Conservation (phyloP, 2,329 filamentous ascomycete genomes). For the Ophiostoma ips region DNA sequence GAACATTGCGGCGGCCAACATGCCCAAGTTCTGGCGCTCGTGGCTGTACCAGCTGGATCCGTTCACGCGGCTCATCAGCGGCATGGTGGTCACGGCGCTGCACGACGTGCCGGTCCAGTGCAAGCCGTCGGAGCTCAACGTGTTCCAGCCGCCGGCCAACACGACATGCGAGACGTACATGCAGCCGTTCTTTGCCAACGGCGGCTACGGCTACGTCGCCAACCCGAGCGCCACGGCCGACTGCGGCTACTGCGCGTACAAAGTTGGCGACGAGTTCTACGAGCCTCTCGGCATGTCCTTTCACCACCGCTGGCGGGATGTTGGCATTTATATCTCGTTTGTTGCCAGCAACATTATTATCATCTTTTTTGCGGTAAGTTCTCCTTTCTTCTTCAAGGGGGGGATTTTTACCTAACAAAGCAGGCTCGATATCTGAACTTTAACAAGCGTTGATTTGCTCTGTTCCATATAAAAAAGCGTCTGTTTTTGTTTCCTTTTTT, state of each 20-base stretch:
- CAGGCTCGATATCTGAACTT: slow-evolving; percentile 40
- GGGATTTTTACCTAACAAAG: background rate
- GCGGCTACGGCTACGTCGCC: slow-evolving; percentile 59
- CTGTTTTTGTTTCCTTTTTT: background rate
- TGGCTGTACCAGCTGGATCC: slow-evolving; percentile 78
- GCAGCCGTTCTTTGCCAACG: slow-evolving; percentile 49
- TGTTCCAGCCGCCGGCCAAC: slow-evolving; percentile 51
- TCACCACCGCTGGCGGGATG: slow-evolving; percentile 59
- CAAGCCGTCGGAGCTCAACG: slow-evolving; percentile 45
- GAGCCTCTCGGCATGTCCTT: slow-evolving; percentile 51
- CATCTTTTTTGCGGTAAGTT: slow-evolving; percentile 37
- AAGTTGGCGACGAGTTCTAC: slow-evolving; percentile 70
- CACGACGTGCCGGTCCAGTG: slow-evolving; percentile 53
- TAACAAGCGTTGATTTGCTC: slow-evolving; percentile 26
- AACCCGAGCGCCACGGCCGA: slow-evolving; percentile 45
- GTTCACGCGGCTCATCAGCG: slow-evolving; percentile 68
- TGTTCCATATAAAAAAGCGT: background rate
- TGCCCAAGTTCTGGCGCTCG: slow-evolving; percentile 62
- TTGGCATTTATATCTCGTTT: slow-evolving; percentile 67
- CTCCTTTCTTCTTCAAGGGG: background rate
- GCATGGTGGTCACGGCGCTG: slow-evolving; percentile 66
- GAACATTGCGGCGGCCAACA: slow-evolving; percentile 63
- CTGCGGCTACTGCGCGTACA: slow-evolving; percentile 75
- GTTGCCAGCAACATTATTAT: slow-evolving; percentile 63
- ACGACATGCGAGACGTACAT: slow-evolving; percentile 66